Evolutionary conservation across 106 monocot genomes (phyloP).

Genomic region (Allium cepa): DNA sequence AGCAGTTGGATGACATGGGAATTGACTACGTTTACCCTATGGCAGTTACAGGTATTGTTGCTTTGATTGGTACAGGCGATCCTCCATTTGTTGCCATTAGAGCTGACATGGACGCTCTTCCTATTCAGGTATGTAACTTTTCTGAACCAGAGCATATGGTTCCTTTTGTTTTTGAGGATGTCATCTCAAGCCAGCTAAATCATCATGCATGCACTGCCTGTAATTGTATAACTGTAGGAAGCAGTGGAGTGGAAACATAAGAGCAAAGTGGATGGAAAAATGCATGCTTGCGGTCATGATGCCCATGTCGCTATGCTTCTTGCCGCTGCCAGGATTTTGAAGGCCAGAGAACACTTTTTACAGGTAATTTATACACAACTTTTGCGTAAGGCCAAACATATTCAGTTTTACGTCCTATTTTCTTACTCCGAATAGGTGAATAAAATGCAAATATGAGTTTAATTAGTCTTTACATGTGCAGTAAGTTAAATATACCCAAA

Average conservation of each 20-base stretch:
- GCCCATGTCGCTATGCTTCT: slow-evolving; percentile 71
- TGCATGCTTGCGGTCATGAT: slow-evolving; percentile 84
- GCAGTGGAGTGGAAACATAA: slow-evolving; percentile 57
- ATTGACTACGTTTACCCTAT: slow-evolving; percentile 29
- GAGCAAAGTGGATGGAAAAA: slow-evolving; percentile 52
- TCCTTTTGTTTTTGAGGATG: no score
- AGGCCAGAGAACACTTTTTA: slow-evolving; percentile 31
- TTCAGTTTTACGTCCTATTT: not conserved
- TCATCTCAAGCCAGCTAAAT: no score
- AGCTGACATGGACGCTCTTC: slow-evolving; percentile 77
- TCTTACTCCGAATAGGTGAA: not conserved
- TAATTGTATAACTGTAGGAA: slow-evolving; percentile 27
- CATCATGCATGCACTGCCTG: no score
- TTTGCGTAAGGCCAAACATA: not conserved
- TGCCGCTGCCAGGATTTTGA: slow-evolving; percentile 56
- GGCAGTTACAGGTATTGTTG: slow-evolving; percentile 51
- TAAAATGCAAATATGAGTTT: no score
- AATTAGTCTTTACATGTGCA: no score
- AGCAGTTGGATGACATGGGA: slow-evolving; percentile 38
- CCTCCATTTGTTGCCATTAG: slow-evolving; percentile 48
- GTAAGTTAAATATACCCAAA: no score
- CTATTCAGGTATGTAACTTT: slow-evolving; percentile 36
- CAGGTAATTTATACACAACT: slow-evolving; percentile 25
- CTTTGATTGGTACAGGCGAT: slow-evolving; percentile 37
- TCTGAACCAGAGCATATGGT: no score